Conservation (phyloP, 2,329 filamentous ascomycete genomes). For the Colletotrichum shisoi region DNA sequence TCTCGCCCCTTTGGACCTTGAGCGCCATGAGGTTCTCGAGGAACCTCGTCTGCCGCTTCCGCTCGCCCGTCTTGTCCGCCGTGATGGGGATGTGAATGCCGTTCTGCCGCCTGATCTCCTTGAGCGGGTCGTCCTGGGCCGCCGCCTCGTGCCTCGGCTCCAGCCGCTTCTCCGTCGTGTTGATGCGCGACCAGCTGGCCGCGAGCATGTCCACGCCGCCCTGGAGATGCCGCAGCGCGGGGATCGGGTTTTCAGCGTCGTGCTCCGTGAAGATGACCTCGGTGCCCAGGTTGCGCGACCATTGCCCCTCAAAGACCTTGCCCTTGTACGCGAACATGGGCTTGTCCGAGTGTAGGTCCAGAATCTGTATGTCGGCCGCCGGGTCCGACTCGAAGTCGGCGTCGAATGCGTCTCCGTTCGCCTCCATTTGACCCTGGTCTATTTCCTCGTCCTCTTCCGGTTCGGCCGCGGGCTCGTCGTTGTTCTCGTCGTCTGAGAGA, state of each 20-base stretch:
- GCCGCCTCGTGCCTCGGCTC: constrained; percentile 53
- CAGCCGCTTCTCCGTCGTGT: constrained; percentile 70
- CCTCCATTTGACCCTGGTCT: constrained; percentile 32
- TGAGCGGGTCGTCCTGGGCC: constrained; percentile 48
- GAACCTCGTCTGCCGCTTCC: constrained; percentile 63
- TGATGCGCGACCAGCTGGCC: constrained; percentile 73
- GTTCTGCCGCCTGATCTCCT: constrained; percentile 53
- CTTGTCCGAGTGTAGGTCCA: constrained; percentile 79
- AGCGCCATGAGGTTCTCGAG: constrained; percentile 70
- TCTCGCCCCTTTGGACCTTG: constrained; percentile 70
- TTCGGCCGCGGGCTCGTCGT: constrained; percentile 38
- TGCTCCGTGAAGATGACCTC: constrained; percentile 75
- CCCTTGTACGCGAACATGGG: constrained; percentile 83
- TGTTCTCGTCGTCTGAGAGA: constrained; percentile 42
- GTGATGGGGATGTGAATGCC: constrained; percentile 56
- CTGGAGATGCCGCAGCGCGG: constrained; percentile 59
- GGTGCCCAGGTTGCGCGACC: constrained; percentile 84
- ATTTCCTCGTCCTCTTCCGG: constrained; percentile 45
- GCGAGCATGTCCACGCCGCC: constrained; percentile 74
- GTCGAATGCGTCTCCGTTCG: constrained; percentile 40
- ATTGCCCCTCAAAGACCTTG: constrained; percentile 78
- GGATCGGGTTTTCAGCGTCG: constrained; percentile 52
- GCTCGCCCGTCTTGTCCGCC: constrained; percentile 58
- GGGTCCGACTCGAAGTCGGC: constrained; percentile 38
- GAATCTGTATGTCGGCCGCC: constrained; percentile 71